Base-by-base conservation (phyloP, 176 grass and related monocot species). In the Secale cereale region DNA sequence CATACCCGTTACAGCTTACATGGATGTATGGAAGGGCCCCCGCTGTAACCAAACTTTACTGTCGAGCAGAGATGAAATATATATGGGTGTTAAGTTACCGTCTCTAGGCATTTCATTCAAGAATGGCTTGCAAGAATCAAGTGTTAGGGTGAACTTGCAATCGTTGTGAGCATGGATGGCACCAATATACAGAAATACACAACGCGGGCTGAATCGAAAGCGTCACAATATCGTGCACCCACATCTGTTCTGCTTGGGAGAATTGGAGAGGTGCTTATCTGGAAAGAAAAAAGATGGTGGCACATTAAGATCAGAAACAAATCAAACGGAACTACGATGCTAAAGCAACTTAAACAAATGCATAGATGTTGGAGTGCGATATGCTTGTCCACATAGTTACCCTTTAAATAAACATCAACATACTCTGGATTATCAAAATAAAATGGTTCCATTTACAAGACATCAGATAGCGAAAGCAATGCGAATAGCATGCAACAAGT, bases 141-240 rank as follows among this genome's bases (percentile, higher is more conserved):
- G 70, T 65, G 86, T 66, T 84, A 77, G 84, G 56, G 65, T 46
- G 59, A 84, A 91, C 78, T 84, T 66, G 83, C 75, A 86, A 79
- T 86, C 43, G 41, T 79, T 56, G 61, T 81, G 81, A 74, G 48
- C 48, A 52, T 52, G 40, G 69, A 81, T 37, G 60, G 5, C 78
- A 68, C 78, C 64, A 77, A 73, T 84, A 60, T 86, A 90, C 86
- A 88, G 59, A 27, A 32, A 72, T 80, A 90, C 86, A 88, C 66
- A 32, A 46, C 26, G 76, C 2, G 19, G 31, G 54, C 2, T 45
- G 59, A 29, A 64, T 65, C 16, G 56, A 78, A 78, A 25, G 16
- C 40, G 84, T 97, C 89, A 97, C 66, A 97, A 86, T 79, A 97
- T 94, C 14, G 76, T 86, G 76, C 94, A 97, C 78, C 74, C 82